Evolutionary conservation across 163 green algal genomes (phyloP), one percentile per base, ranked within the genome.

Genomic region (Trebouxiophyceae sp.): DNA sequence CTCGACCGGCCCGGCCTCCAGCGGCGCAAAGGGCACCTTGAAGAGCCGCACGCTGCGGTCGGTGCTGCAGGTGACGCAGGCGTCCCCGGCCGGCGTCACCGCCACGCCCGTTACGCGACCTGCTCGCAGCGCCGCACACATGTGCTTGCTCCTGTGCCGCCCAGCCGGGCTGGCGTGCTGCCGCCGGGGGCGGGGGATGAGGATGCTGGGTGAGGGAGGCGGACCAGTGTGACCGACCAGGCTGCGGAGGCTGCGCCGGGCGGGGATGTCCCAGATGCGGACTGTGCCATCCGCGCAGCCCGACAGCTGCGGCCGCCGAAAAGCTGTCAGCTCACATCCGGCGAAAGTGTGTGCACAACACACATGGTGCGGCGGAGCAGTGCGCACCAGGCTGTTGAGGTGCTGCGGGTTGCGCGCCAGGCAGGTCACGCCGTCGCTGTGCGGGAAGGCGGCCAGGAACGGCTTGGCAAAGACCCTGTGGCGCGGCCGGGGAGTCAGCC

Each of bases 401-500:
- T 77, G 64, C 33, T 67, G 68, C 0, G 89, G 88, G 70, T 87
- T 96, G 32, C 85, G 78, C 8, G 87, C 84, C 22, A 99, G 76
- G 60, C 78, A 89, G 5, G 85, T 95, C 26, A 99, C 81, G 60
- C 86, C 89, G 62, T 99, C 94, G 33, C 84, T 77, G 75, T 99
- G 94, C 1, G 82, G 67, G 4, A 99, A 78, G 2, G 92, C 83
- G 2, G 83, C 82, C 24, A 98, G 30, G 71, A 99, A 97, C 0
- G 94, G 94, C 76, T 97, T 97, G 20, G 94, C 95, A 74, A 99
- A 99, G 4, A 99, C 75, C 31, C 89, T 68, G 62, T 20, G 24
- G 24, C 54, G 16, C 26, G 59, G 47, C 62, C 67, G 63, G 82
- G 66, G 8, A 86, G 68, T 67, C 85, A 85, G 44, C 46, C 80